Percentiles rank a stretch among this genome's conserved stretches.
These are phyloP conservation scores for Penicillium sp. DNA, from an alignment of 2,329 filamentous ascomycete species.

Conservation along the genomic window DNA sequence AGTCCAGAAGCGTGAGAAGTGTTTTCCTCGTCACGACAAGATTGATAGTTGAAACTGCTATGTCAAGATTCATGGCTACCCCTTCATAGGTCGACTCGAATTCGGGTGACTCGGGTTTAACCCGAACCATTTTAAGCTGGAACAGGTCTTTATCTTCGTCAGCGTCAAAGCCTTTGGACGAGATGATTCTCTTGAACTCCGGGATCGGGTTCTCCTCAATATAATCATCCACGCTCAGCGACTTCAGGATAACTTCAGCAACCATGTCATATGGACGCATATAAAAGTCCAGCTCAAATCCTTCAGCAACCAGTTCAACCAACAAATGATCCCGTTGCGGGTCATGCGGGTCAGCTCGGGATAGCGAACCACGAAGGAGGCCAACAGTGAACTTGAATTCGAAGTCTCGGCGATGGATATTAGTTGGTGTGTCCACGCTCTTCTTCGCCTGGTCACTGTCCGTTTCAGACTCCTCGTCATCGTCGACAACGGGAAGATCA, in stretches of 20 bases:
- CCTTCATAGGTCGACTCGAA: slow-evolving; percentile 90
- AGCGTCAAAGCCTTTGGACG: slow-evolving; percentile 71
- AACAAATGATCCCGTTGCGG: slow-evolving; percentile 75
- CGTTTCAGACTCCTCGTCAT: slow-evolving; percentile 58
- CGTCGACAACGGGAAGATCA: slow-evolving; percentile 76
- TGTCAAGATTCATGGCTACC: slow-evolving; percentile 88
- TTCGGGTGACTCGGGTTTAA: slow-evolving; percentile 88
- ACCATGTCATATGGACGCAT: slow-evolving; percentile 89
- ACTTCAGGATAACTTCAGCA: slow-evolving; percentile 83
- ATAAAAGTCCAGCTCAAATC: slow-evolving; percentile 84
- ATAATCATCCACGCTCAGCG: slow-evolving; percentile 88
- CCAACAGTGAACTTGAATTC: slow-evolving; percentile 97
- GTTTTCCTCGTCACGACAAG: slow-evolving; percentile 91
- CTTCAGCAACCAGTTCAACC: slow-evolving; percentile 86
- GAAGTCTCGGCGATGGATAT: slow-evolving; percentile 84
- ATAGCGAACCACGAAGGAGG: slow-evolving; percentile 88
- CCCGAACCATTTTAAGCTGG: slow-evolving; percentile 81
- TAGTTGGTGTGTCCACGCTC: slow-evolving; percentile 54
- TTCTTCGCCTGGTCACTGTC: slow-evolving; percentile 60
- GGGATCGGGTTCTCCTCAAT: slow-evolving; percentile 80
- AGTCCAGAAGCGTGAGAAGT: slow-evolving; percentile 86
- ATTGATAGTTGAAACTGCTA: slow-evolving; percentile 92
- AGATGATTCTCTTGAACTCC: slow-evolving; percentile 97
- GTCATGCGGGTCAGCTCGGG: slow-evolving; percentile 76
- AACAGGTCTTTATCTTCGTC: slow-evolving; percentile 79